Percentiles rank a stretch among this genome's conserved stretches.
These are phyloP conservation scores for Solanum pimpinellifolium DNA, from an alignment of 257 asterid species.

Conservation along the genomic window DNA sequence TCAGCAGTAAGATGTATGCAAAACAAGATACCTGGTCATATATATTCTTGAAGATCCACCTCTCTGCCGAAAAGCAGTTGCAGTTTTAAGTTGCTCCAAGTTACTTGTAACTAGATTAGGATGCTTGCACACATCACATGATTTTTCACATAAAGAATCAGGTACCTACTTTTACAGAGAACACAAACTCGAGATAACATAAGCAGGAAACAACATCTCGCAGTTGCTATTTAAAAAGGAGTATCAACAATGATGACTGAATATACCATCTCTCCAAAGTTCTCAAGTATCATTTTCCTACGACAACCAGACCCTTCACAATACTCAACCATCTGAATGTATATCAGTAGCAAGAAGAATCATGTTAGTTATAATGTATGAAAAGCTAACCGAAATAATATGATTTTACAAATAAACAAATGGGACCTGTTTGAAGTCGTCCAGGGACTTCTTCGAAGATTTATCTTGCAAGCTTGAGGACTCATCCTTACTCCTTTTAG, in stretches of 20 bases:
- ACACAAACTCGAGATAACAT: conserved; percentile 1
- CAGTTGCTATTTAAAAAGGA: conserved; percentile 1
- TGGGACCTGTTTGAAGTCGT: conserved; percentile 53
- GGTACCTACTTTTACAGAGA: conserved; percentile 49
- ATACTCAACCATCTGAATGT: conserved; percentile 70
- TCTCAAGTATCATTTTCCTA: conserved; percentile 81
- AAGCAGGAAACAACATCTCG: background rate
- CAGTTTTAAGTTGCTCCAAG: conserved; percentile 59
- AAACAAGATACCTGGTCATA: conserved; percentile 55
- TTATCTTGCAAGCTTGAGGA: conserved; percentile 46
- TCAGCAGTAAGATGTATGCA: background rate
- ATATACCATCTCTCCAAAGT: conserved; percentile 85
- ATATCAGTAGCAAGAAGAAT: conserved; percentile 5
- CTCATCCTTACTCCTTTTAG: conserved; percentile 45
- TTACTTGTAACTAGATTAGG: conserved; percentile 57
- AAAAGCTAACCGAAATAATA: background rate
- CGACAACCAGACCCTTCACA: conserved; percentile 83
- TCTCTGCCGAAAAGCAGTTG: conserved; percentile 34
- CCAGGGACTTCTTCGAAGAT: conserved; percentile 57
- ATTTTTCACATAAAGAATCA: conserved; percentile 51
- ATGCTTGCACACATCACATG: conserved; percentile 84
- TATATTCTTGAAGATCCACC: conserved; percentile 54
- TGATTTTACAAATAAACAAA: background rate
- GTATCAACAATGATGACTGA: background rate
- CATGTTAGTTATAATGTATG: background rate